Base-by-base conservation (phyloP, 768 basidiomycete genomes). In the Fibroporia radiculosa region DNA sequence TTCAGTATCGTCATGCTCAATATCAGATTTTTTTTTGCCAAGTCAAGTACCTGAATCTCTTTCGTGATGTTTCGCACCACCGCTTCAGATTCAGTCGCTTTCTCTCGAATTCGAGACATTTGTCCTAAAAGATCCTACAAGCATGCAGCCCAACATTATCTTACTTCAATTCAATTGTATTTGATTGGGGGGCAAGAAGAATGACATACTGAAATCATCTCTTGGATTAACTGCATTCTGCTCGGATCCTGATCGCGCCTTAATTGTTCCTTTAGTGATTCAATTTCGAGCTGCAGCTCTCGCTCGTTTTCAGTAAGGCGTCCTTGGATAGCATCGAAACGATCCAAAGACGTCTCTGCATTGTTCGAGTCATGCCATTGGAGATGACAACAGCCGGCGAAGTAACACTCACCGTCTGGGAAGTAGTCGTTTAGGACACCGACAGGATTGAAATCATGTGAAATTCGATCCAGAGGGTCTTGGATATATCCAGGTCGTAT, bases 1-100 rank as follows among this genome's bases (percentile, higher is more conserved):
- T 90, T 92, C 55, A 98, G 64, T 2, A 82, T 83, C 5, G 87
- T 93, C 79, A 98, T 93, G 55, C 87, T 89, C 20, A 78, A 66
- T 16, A 88, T 83, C 40, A 99, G 74, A 58, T 98, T 96, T 66
- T 82, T 84, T 75, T 98, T 97, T 14, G 91, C 93, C 27, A 87
- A 67, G 62, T 98, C 96, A 25, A 99, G 72, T 4, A 85, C 78
- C 61, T 97, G 93, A 38, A 99, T 98, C 63, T 99, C 96, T 52
- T 88, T 85, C 2, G 96, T 99, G 52, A 98, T 96, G 54, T 90
- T 82, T 42, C 86, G 76, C 20, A 98, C 96, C 38, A 98, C 90
- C 1, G 92, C 92, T 56, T 98, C 96, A 2, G 91, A 93, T 60
- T 99, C 96, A 1, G 91, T 88, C 0, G 95, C 93, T 60, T 97